phyloP scores from a whole-genome alignment of 192 early-diverging fungal genomes.

The Piromyces sp. region DNA sequence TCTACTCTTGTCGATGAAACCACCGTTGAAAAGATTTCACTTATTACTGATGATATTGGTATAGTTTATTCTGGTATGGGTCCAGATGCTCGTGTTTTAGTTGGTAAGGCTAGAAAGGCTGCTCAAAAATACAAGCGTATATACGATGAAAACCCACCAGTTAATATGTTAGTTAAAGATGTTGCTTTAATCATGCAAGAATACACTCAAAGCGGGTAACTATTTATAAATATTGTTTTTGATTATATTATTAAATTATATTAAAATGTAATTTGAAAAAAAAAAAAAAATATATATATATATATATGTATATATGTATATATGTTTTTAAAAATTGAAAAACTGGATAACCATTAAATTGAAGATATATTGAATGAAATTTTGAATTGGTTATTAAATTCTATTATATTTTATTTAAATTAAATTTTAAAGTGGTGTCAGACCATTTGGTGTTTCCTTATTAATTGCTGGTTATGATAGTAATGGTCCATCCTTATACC shows the following conservation, averaged over 20 bases:
- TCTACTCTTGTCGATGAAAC: conserved; percentile 85
- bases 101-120: conserved; percentile 85
- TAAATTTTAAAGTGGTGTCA: conserved; percentile 60
- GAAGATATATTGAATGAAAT: too few relatives aligned
- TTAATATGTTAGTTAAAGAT: conserved; percentile 87
- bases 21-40: conserved; percentile 76
- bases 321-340: too few relatives aligned
- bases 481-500: conserved; percentile 79
- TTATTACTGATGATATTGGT: conserved; percentile 82
- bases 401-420: not conserved
- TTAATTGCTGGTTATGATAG: conserved; percentile 84
- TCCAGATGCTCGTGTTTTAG: conserved; percentile 87
- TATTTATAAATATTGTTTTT: too few relatives aligned
- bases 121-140: conserved; percentile 88
- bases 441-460: conserved; percentile 97
- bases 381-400: not conserved
- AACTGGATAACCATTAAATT: too few relatives aligned
- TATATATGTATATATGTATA: too few relatives aligned
- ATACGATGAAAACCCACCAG: conserved; percentile 90
- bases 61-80: conserved; percentile 99
- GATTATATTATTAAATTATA: too few relatives aligned
- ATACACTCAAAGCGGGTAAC: conserved; percentile 90
- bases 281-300: not conserved
- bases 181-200: conserved; percentile 96
- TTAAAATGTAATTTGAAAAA: not conserved